Conservation (phyloP, 805 yeast genomes). For the Metschnikowia dekortorum region DNA sequence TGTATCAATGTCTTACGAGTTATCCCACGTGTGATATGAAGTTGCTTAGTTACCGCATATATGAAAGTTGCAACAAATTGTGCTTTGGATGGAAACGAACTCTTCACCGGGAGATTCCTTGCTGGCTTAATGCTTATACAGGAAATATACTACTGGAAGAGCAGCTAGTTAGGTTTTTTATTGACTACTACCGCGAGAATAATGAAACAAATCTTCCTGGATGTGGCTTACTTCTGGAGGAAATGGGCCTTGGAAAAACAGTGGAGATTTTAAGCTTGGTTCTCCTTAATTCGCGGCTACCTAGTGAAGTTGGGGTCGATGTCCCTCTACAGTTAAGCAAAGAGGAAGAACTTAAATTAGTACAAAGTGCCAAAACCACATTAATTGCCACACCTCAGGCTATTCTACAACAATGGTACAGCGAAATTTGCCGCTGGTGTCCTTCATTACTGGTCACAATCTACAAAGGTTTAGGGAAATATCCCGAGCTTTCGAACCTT, state of each 20-base stretch:
- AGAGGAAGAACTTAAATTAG: constrained; percentile 39
- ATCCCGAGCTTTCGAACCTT: constrained; percentile 25
- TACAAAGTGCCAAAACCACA: constrained; percentile 61
- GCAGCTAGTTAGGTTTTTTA: constrained; percentile 23
- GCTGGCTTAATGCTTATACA: constrained; percentile 50
- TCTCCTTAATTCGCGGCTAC: constrained; percentile 53
- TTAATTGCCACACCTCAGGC: constrained; percentile 83
- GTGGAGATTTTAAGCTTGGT: constrained; percentile 73
- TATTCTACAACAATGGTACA: constrained; percentile 80
- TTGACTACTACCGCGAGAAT: constrained; percentile 22
- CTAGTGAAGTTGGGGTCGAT: constrained; percentile 27
- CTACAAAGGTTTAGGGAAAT: constrained; percentile 52
- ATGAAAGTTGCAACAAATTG: constrained; percentile 33
- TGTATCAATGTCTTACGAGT: background rate
- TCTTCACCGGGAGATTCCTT: constrained; percentile 4
- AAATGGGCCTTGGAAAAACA: constrained; percentile 97
- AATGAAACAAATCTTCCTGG: constrained; percentile 36
- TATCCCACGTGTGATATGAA: constrained; percentile 9
- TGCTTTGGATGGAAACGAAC: constrained; percentile 51
- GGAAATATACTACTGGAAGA: constrained; percentile 40
- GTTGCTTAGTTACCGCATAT: constrained; percentile 21
- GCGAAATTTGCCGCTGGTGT: constrained; percentile 58
- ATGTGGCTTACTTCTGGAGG: constrained; percentile 79
- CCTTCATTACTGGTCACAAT: constrained; percentile 58
- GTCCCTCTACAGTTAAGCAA: constrained; percentile 27